Base-by-base conservation (phyloP, 208 protist species). In the Acanthamoeba culbertsoni region DNA sequence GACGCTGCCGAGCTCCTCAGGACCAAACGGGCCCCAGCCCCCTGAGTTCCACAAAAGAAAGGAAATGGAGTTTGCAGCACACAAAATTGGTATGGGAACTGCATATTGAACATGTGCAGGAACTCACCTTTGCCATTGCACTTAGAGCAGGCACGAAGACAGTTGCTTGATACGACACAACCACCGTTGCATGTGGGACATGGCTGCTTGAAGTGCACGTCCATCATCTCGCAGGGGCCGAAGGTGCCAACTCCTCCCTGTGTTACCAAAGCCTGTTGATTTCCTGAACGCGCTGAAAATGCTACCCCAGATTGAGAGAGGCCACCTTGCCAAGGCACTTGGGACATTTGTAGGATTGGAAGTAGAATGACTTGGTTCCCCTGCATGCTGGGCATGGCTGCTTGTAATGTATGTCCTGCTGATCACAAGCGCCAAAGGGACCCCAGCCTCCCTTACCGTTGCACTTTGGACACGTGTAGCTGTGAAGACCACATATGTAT, bases 401-500 rank as follows among this genome's bases (percentile, higher is more conserved):
- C 89, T 82, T 93, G 62, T 55, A 79, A 62, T 93, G 89, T 1
- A 93, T 1, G 28, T 79, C 62, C 20, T 23, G n/a, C 14, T 12
- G 14, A 10, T 79, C 63, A 12, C 89, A 93, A 7, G 62, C 46
- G 0, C 89, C 89, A 28, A 93, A 93, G 28, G 89, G 20, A 6
- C 89, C 89, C 57, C 42, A 65, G 14, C 89, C 89, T 35, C 89
- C 89, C 35, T 82, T 45, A 23, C 89, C 89, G n/a, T 35, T 42
- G 62, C 89, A 93, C 53, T 93, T 93, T 14, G 28, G 23, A 12
- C 89, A 93, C 18, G 40, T 51, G 73, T 86, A 8, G 37, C 65
- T 75, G 65, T 6, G 7, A 55, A 2, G 65, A 75, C 31, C 35
- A 26, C 1, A 5, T 16, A 35, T 26, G 35, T 31, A 1, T 8